Evolutionary conservation across 768 basidiomycete genomes (phyloP), one percentile per base, ranked within the genome.

Genomic region (Clitopilus hobsonii): DNA sequence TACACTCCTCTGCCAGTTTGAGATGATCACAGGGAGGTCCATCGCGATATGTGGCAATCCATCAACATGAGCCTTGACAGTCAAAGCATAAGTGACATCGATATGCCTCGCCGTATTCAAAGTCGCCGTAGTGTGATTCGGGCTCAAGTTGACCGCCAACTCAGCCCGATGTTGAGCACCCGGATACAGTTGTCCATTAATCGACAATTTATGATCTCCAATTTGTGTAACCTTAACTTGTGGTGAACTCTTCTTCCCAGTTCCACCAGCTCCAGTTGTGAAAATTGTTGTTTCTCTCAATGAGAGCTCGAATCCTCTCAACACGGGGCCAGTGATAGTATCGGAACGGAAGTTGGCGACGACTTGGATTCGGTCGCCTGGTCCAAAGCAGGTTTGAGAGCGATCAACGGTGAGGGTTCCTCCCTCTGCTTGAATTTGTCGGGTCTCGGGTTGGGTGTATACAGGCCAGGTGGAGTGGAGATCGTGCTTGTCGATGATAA

Each of bases 391-490:
- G 6, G 87, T 87, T 55, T 83, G 78, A 23, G 76, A 76, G 30
- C 94, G 86, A 24, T 89, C 84, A 18, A 94, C 86, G 41, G 80
- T 83, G 57, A 97, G 81, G 22, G 79, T 85, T 16, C 93, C 78
- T 24, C 85, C 86, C 2, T 91, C 86, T 58, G 85, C 81, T 2
- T 74, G 63, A 16, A 83, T 70, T 14, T 81, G 77, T n/a, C 90
- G 86, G 28, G 77, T 78, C 62, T 93, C 89, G 10, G 81, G 80
- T 65, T 92, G 89, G 49, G 81, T 82, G 65, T 93, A 96, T 26
- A 95, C 80, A 2, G 94, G 94, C 94, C 94, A 97, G 1, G 91
- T 87, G 3, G 93, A 89, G 64, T 96, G 94, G 6, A 95, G 74
- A 60, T 96, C 94, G 64, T 96, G 94, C 69, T 96, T 97, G 75